Conservation (phyloP, 2,329 filamentous ascomycete species). For the Lecanicillium sp. region DNA sequence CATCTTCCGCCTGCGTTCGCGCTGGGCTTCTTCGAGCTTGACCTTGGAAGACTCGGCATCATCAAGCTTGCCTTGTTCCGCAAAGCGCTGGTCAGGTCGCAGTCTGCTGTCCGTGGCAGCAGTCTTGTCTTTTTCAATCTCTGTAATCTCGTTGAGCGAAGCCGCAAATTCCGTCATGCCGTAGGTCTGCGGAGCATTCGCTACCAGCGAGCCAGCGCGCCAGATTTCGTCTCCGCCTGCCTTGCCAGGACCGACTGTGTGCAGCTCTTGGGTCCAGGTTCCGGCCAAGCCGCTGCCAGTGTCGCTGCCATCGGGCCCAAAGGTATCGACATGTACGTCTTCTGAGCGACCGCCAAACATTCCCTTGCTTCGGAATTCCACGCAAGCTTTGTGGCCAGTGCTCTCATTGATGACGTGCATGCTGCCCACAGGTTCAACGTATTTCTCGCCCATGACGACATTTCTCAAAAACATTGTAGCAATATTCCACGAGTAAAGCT, state of each 20-base stretch:
- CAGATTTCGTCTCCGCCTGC: constrained; percentile 63
- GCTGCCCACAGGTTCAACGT: constrained; percentile 86
- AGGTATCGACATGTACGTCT: constrained; percentile 73
- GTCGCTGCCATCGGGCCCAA: constrained; percentile 56
- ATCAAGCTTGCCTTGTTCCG: constrained; percentile 71
- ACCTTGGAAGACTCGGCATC: constrained; percentile 78
- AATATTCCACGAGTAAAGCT: constrained; percentile 81
- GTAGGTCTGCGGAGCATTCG: constrained; percentile 72
- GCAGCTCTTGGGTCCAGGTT: constrained; percentile 75
- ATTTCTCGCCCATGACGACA: constrained; percentile 96
- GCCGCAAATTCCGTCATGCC: constrained; percentile 85
- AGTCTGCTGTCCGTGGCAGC: constrained; percentile 78
- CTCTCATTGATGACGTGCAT: constrained; percentile 83
- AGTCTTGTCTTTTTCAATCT: constrained; percentile 65
- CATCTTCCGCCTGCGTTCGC: constrained; percentile 63
- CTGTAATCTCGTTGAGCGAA: constrained; percentile 77
- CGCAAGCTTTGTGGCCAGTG: constrained; percentile 73
- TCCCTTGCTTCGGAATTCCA: constrained; percentile 88
- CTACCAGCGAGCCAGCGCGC: constrained; percentile 69
- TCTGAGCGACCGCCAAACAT: constrained; percentile 96
- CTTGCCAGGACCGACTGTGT: constrained; percentile 56
- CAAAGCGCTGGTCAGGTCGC: constrained; percentile 78
- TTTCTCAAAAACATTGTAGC: constrained; percentile 91
- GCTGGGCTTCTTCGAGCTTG: constrained; percentile 77
- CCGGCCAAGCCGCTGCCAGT: constrained; percentile 64